Conservation (phyloP, 768 basidiomycete species). For the Boletus rufocinnamomeus region DNA sequence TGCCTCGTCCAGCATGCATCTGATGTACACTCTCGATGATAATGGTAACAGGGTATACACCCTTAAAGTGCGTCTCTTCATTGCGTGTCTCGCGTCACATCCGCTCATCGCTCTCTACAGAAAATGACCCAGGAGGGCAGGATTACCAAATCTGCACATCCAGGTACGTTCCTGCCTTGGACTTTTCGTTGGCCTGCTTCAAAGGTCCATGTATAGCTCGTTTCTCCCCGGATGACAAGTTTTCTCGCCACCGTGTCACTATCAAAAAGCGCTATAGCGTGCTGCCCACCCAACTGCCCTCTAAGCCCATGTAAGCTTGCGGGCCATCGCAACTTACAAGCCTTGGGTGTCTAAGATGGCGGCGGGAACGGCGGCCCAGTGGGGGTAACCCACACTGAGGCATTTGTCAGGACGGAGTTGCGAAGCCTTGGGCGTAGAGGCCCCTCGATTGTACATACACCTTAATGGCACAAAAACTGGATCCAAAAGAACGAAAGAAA, state of each 20-base stretch:
- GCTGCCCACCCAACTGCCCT: constrained; percentile 86
- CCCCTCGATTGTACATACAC: neutral
- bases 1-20: constrained; percentile 70
- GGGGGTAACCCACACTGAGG: no score
- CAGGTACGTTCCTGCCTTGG: constrained; percentile 56
- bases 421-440: neutral
- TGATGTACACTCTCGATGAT: constrained; percentile 90
- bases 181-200: neutral
- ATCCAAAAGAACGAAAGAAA: neutral
- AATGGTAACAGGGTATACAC: constrained; percentile 86
- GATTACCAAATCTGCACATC: constrained; percentile 95
- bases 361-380: neutral
- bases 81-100: neutral
- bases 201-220: constrained; percentile 59
- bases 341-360: neutral
- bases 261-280: constrained; percentile 93
- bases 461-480: neutral
- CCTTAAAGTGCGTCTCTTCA: constrained; percentile 68
- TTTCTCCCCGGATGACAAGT: constrained; percentile 99
- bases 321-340: neutral
- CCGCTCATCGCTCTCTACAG: constrained; percentile 42
- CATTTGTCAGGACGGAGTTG: neutral
- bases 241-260: constrained; percentile 95
- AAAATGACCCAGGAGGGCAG: constrained; percentile 82
- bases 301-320: constrained; percentile 73